Evolutionary conservation across 2,329 filamentous ascomycete genomes (phyloP).

Genomic region (Penicillium sp.): DNA sequence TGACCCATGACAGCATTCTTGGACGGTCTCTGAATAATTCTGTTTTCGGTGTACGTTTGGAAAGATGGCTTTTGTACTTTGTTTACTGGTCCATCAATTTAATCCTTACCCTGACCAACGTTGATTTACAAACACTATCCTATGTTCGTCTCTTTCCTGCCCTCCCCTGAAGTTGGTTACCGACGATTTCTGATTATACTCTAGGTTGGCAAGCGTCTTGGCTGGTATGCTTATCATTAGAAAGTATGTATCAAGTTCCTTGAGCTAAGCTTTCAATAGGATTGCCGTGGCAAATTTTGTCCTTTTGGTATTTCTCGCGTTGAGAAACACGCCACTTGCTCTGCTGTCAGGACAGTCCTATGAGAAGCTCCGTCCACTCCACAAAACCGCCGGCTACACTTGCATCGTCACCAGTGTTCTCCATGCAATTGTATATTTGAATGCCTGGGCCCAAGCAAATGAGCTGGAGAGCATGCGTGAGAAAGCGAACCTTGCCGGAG

Average conservation of each 20-base stretch:
- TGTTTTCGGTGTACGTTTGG: slow-evolving; percentile 4
- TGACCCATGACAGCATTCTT: neutral
- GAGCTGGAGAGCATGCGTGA: slow-evolving; percentile 38
- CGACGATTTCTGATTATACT: neutral
- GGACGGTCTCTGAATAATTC: neutral
- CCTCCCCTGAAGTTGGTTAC: neutral
- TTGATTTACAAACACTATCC: neutral
- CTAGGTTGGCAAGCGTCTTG: slow-evolving; percentile 14
- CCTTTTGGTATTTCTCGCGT: slow-evolving; percentile 56
- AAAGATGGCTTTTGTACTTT: slow-evolving; percentile 8
- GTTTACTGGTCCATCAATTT: slow-evolving; percentile 20
- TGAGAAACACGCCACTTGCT: slow-evolving; percentile 62
- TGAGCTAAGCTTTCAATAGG: slow-evolving; percentile 35
- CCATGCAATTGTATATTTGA: slow-evolving; percentile 35
- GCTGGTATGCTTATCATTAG: slow-evolving; percentile 7
- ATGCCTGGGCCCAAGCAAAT: slow-evolving; percentile 44
- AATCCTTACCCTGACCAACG: slow-evolving; percentile 12
- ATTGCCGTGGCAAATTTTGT: slow-evolving; percentile 52
- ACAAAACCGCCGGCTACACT: slow-evolving; percentile 56
- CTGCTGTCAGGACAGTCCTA: slow-evolving; percentile 58
- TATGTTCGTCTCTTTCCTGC: neutral
- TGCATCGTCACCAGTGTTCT: slow-evolving; percentile 51
- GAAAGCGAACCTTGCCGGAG: slow-evolving; percentile 51
- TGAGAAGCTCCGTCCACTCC: slow-evolving; percentile 60
- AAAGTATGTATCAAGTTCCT: too few species aligned